These are phyloP conservation scores for Moesziomyces sp. DNA, from an alignment of 1,284 basidiomycete genomes.

Conservation along the genomic window DNA sequence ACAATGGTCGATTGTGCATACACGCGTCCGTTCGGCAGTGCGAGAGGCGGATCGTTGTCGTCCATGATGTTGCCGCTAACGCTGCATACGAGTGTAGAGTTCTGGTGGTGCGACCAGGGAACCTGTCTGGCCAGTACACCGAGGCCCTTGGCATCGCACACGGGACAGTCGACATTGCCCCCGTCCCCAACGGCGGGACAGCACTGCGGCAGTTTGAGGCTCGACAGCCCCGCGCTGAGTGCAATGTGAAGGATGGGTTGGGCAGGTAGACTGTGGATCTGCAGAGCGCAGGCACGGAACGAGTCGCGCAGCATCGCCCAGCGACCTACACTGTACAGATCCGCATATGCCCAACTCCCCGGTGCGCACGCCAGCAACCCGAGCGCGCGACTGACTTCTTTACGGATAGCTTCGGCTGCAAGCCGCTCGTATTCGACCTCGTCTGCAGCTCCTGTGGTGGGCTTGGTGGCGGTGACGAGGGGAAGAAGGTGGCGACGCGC, in stretches of 20 bases:
- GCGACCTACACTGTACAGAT: constrained; percentile 49
- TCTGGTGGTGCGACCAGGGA: constrained; percentile 91
- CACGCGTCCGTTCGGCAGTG: constrained; percentile 90
- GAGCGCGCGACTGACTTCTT: constrained; percentile 47
- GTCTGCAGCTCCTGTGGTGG: background rate
- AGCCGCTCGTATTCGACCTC: constrained; percentile 37
- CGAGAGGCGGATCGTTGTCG: constrained; percentile 88
- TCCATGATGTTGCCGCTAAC: constrained; percentile 93
- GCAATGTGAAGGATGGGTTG: constrained; percentile 62
- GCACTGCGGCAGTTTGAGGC: constrained; percentile 60
- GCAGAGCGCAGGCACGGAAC: constrained; percentile 51
- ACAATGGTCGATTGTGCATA: constrained; percentile 86
- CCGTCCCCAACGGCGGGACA: constrained; percentile 11
- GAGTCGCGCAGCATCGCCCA: constrained; percentile 43
- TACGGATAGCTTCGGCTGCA: constrained; percentile 22
- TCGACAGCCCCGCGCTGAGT: constrained; percentile 57
- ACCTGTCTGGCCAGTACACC: constrained; percentile 82
- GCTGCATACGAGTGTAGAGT: constrained; percentile 92
- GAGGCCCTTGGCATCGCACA: constrained; percentile 79
- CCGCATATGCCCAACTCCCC: constrained; percentile 39
- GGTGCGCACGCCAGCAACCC: constrained; percentile 58
- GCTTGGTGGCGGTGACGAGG: constrained; percentile 73
- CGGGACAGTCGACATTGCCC: constrained; percentile 78
- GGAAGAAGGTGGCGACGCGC: constrained; percentile 80
- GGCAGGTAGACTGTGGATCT: constrained; percentile 54